Conservation (phyloP, 2,329 filamentous ascomycete genomes). For the Diaporthe sp. region DNA sequence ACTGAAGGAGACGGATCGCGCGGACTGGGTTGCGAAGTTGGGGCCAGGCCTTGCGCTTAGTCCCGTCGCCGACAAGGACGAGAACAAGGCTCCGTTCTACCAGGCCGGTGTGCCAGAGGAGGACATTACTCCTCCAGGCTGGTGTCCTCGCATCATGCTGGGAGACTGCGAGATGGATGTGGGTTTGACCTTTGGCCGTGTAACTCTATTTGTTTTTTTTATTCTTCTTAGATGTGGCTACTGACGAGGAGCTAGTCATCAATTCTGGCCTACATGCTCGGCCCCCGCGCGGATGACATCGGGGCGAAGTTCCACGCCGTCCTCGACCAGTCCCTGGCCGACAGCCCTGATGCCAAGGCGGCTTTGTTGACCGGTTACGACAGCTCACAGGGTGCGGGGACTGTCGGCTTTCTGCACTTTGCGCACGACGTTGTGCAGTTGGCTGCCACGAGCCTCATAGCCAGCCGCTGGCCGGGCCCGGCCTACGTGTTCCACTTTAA, state of each 20-base stretch:
- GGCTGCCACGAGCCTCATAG: background rate
- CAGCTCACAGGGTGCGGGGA: rapidly evolving
- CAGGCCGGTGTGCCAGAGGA: background rate
- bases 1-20: background rate
- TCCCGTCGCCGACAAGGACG: background rate
- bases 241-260: background rate
- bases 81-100: background rate
- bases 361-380: background rate
- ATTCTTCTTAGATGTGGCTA: background rate
- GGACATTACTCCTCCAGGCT: background rate
- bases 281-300: background rate
- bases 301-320: background rate
- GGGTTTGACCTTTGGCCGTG: background rate
- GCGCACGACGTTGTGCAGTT: background rate
- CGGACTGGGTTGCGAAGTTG: background rate
- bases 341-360: background rate
- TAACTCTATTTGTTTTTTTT: no score
- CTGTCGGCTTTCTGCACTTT: background rate
- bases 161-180: slow-evolving; percentile 18
- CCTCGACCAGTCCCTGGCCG: background rate
- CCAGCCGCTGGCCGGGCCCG: background rate
- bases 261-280: background rate
- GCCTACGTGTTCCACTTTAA: slow-evolving; percentile 54
- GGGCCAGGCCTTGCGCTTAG: background rate
- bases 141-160: background rate